These are phyloP conservation scores for Arthrobotrys sphaeroides DNA, from an alignment of 2,329 filamentous ascomycete genomes.

Conservation along the genomic window DNA sequence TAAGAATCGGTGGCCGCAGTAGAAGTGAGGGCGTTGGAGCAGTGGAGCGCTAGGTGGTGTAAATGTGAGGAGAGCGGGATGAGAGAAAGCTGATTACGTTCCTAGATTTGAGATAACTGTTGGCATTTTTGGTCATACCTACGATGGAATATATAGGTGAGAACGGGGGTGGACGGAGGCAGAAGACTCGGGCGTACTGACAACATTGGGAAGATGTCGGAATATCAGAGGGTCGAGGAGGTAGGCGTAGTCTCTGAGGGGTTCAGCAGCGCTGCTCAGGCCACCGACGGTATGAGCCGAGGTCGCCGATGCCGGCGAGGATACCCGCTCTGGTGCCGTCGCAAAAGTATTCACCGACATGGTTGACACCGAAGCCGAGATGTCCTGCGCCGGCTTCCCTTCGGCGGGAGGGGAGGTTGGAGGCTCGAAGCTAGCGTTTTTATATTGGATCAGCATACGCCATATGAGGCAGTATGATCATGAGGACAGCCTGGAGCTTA, in stretches of 20 bases:
- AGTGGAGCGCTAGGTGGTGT: constrained; percentile 77
- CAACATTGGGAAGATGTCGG: constrained; percentile 39
- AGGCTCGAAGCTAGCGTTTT: constrained; percentile 32
- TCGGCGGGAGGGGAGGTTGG: constrained; percentile 28
- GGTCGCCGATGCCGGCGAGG: constrained; percentile 38
- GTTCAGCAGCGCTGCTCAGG: constrained; percentile 24
- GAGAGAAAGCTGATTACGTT: constrained; percentile 72
- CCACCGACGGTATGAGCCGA: constrained; percentile 35
- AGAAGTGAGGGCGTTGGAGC: constrained; percentile 62
- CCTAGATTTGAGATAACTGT: constrained; percentile 66
- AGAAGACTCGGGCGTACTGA: constrained; percentile 13
- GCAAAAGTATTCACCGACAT: constrained; percentile 43
- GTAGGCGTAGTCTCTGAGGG: constrained; percentile 43
- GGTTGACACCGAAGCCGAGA: constrained; percentile 40
- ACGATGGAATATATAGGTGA: constrained; percentile 60
- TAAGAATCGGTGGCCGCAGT: constrained; percentile 62
- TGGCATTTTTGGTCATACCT: constrained; percentile 31
- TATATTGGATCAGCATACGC: neutral
- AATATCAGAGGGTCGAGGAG: constrained; percentile 48
- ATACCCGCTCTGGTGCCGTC: constrained; percentile 36
- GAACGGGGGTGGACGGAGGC: constrained; percentile 59
- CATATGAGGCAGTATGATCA: neutral
- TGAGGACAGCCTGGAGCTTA: constrained; percentile 20
- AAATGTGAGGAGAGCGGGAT: constrained; percentile 80
- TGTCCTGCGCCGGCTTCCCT: constrained; percentile 17